Evolutionary conservation across 768 basidiomycete species (phyloP).

Genomic region (Cyclocybe aegerita): DNA sequence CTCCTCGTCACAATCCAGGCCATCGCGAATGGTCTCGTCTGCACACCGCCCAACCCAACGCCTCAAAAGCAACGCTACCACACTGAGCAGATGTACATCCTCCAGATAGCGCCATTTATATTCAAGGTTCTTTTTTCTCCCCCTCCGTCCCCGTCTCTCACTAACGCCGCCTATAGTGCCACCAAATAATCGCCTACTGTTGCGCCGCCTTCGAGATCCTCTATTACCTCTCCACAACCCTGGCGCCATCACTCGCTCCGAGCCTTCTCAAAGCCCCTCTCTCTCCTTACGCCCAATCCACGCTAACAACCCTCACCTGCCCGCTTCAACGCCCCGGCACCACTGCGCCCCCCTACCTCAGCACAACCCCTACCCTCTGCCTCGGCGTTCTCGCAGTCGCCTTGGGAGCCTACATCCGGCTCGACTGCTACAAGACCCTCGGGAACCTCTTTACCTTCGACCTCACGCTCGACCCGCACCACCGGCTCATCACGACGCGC

Average conservation of each 20-base stretch:
- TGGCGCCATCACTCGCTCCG: background rate
- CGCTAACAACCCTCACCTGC: constrained; percentile 29
- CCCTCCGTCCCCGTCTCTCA: background rate
- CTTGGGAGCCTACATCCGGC: constrained; percentile 46
- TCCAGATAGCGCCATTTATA: constrained; percentile 55
- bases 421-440: constrained; percentile 53
- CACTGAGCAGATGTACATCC: constrained; percentile 47
- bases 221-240: constrained; percentile 32
- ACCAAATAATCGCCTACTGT: constrained; percentile 48
- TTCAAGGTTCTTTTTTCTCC: constrained; percentile 41
- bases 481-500: constrained; percentile 49
- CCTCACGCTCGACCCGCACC: constrained; percentile 51
- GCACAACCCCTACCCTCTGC: constrained; percentile 42
- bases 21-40: constrained; percentile 48
- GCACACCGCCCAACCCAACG: constrained; percentile 58
- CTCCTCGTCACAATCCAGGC: constrained; percentile 50
- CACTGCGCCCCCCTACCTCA: constrained; percentile 25
- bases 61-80: constrained; percentile 50
- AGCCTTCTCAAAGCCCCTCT: constrained; percentile 2
- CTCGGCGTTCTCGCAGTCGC: constrained; percentile 42
- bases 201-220: constrained; percentile 51
- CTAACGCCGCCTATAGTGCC: constrained; percentile 32
- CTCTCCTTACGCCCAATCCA: constrained; percentile 30
- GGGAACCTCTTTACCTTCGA: constrained; percentile 60
- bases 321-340: constrained; percentile 19